phyloP scores from a whole-genome alignment of 352 stramenopile genomes.

The Aphanomyces cochlioides region DNA sequence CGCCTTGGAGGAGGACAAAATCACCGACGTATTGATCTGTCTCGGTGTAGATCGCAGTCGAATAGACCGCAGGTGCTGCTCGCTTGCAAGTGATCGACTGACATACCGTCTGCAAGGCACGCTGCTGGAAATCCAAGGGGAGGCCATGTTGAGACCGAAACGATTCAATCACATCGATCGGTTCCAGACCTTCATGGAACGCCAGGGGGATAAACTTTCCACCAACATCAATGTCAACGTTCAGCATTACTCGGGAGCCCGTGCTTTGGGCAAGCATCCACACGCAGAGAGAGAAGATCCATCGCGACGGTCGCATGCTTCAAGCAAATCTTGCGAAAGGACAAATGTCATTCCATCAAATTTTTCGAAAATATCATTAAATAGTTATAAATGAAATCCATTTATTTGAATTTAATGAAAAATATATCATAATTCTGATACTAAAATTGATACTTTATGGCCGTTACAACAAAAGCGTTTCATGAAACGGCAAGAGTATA shows the following conservation, averaged over 20 bases:
- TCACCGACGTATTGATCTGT: conserved; percentile 37
- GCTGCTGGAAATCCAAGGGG: conserved; percentile 37
- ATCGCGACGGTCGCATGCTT: background rate
- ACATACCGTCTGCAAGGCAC: conserved; percentile 47
- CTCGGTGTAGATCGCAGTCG: conserved; percentile 39
- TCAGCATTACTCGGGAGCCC: background rate
- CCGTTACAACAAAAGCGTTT: background rate
- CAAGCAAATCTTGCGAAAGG: conserved; percentile 1
- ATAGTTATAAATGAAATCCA: no score
- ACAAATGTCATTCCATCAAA: background rate
- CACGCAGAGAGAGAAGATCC: background rate
- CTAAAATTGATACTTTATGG: no score
- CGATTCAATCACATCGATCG: conserved; percentile 50
- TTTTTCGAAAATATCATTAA: no score
- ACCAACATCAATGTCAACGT: conserved; percentile 7
- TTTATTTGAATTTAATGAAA: background rate
- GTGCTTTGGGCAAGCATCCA: no score
- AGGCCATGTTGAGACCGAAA: conserved; percentile 45
- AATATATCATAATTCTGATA: background rate
- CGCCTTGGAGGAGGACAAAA: conserved; percentile 49
- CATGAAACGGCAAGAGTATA: background rate
- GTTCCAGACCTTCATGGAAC: conserved; percentile 32
- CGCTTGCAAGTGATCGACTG: conserved; percentile 43
- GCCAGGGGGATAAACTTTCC: conserved; percentile 1
- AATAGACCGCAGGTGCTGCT: conserved; percentile 41